Conservation (phyloP, 306 rosid species). For the Fragaria nilgerrensis region DNA sequence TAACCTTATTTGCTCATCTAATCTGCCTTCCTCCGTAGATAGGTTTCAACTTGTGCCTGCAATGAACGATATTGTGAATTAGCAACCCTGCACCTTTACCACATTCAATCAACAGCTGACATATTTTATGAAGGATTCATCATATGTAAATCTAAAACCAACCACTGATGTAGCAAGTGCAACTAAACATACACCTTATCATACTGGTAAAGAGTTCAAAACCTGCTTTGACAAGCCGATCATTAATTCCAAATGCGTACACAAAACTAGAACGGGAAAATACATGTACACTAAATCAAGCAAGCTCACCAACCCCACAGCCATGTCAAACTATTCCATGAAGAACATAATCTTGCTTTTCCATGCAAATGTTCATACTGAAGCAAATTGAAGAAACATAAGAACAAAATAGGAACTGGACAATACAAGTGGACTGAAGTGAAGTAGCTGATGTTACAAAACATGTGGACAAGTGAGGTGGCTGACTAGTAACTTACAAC, state of each 20-base stretch:
- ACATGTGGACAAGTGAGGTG: background rate
- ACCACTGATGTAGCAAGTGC: background rate
- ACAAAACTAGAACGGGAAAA: background rate
- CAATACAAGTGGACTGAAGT: background rate
- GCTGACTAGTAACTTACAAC: background rate
- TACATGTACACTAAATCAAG: background rate
- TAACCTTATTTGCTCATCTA: constrained; percentile 91
- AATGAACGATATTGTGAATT: constrained; percentile 18
- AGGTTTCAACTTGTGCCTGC: constrained; percentile 92
- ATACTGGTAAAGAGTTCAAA: background rate
- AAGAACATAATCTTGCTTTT: background rate
- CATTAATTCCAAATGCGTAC: background rate
- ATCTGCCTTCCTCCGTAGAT: constrained; percentile 57
- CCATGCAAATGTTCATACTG: background rate
- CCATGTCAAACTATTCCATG: background rate
- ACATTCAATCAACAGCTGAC: background rate
- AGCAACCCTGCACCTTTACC: constrained; percentile 8
- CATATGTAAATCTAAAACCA: background rate
- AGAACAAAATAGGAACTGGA: background rate
- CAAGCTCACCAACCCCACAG: background rate
- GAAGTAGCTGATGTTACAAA: background rate
- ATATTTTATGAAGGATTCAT: background rate
- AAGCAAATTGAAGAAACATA: background rate
- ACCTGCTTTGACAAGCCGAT: background rate
- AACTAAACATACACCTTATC: constrained; percentile 1